Evolutionary conservation across 768 basidiomycete genomes (phyloP).

Genomic region (Chalciporus chontae): DNA sequence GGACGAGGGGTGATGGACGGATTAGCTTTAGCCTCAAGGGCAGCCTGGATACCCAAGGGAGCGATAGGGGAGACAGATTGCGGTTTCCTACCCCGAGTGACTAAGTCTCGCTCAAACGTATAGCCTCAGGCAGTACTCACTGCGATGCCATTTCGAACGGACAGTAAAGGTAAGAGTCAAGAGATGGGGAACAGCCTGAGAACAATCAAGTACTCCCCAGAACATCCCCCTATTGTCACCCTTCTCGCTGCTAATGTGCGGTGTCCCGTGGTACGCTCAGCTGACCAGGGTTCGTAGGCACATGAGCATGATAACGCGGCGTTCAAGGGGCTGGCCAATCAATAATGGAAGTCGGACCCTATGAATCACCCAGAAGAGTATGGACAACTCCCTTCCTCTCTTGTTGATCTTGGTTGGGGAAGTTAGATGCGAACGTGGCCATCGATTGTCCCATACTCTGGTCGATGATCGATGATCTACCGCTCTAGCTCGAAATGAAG

Average conservation of each 20-base stretch:
- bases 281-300: not conserved
- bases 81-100: slow-evolving; percentile 7
- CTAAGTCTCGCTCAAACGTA: not conserved
- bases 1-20: slow-evolving; percentile 33
- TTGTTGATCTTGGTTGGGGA: not conserved
- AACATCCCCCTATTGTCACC: not conserved
- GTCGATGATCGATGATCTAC: too few species aligned
- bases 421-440: too few species aligned
- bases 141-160: slow-evolving; percentile 9
- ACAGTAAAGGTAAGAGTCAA: not conserved
- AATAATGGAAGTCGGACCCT: not conserved
- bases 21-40: slow-evolving; percentile 41
- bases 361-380: not conserved
- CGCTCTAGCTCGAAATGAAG: not conserved
- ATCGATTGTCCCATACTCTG: not conserved
- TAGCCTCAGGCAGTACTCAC: slow-evolving; percentile 1
- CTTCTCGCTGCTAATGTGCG: not conserved
- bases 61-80: slow-evolving; percentile 53
- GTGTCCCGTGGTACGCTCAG: not conserved
- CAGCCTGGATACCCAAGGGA: slow-evolving; percentile 61
- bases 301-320: not conserved
- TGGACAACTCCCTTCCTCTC: not conserved
- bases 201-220: not conserved
- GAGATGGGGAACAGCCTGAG: not conserved
- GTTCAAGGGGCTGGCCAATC: not conserved